Evolutionary conservation across 352 stramenopile species (phyloP), one percentile per base, ranked within the genome.

Genomic region (Globisporangium polare): DNA sequence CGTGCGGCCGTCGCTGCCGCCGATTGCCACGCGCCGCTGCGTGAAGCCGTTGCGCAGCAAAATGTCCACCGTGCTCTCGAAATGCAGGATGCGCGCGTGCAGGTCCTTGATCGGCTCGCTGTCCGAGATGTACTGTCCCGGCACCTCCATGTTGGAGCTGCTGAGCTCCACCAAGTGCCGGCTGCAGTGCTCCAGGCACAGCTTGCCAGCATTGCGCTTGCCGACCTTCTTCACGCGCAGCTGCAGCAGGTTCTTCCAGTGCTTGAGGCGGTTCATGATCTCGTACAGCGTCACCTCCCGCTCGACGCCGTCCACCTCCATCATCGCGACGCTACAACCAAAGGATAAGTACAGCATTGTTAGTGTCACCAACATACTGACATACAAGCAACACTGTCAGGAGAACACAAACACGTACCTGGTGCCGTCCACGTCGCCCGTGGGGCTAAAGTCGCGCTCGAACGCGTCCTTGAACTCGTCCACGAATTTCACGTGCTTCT

Each of bases 61-160:
- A 9, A 96, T 81, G 45, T 96, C 86, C 20, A 94, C 85, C 4
- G 86, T 86, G 51, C 80, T 92, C 63, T 97, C 81, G 51, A 98
- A 97, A 54, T 95, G 86, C 54, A 90, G 69, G 22, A 98, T 90
- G 52, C 90, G 93, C 47, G 90, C 88, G 65, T 98, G 90, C 42
- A 97, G 71, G 51, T 97, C 90, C 60, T 96, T 95, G 62, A 95
- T 95, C 10, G 91, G 92, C 63, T 98, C 91, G 53, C 76, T 90
- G 68, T 96, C 87, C 41, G 86, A 89, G 46, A 94, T 85, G 63
- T 98, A 98, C 75, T 97, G 91, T 2, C 92, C 92, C 0, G 92
- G 92, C 35, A 98, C 86, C 65, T 98, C 92, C 66, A 97, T 90
- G 55, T 81, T 91, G 6, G 86, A 89, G 63, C 72, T 91, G 66